Base-by-base conservation (phyloP, 192 early-diverging fungal species). In the Allomyces arbusculus region DNA sequence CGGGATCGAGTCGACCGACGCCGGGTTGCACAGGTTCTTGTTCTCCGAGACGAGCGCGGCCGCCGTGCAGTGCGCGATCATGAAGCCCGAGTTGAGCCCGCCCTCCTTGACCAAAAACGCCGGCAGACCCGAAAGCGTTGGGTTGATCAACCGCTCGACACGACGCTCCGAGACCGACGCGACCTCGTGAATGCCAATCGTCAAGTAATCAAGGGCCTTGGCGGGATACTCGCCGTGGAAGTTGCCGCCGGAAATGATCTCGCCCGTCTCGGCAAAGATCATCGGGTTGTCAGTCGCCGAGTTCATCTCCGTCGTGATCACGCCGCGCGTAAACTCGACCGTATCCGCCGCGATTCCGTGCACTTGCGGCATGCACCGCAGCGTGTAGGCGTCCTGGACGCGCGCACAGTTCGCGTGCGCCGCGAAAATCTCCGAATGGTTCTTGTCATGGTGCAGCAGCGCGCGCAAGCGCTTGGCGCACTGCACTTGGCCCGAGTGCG, bases 211-310 rank as follows among this genome's bases (percentile, higher is more conserved):
- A 8, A 69, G 64, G 2, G 64, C 64, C 44, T 69, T 69, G 65
- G 69, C 69, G 14, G 64, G 69, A 43, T 69, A 69, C 44, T 69
- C 69, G 19, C 69, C 69, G 61, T 69, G 69, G 44, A 69, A 69
- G 69, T 69, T 69, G 10, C 69, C 69, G 23, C 69, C 69, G 26
- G 61, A 62, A 62, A 69, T 69, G n/a, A 43, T 25, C 44, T 69
- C 69, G 28, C 66, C 55, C 25, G 69, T 69, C 61, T 55, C 63
- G 61, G 45, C 33, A 62, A 69, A 69, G 25, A 69, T 62, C 69
- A 69, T 69, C 10, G 69, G 69, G 65, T 69, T 69, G 61, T 69
- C 69, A 24, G 69, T 69, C 10, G 64, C 64, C 28, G 61, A 62
- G 65, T 69, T 69, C 43, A 69, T 65, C 63, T 69, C 69, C 24